Evolutionary conservation across 176 grass and related monocot genomes (phyloP), one percentile per base, ranked within the genome.

Genomic region (Guadua angustifolia): DNA sequence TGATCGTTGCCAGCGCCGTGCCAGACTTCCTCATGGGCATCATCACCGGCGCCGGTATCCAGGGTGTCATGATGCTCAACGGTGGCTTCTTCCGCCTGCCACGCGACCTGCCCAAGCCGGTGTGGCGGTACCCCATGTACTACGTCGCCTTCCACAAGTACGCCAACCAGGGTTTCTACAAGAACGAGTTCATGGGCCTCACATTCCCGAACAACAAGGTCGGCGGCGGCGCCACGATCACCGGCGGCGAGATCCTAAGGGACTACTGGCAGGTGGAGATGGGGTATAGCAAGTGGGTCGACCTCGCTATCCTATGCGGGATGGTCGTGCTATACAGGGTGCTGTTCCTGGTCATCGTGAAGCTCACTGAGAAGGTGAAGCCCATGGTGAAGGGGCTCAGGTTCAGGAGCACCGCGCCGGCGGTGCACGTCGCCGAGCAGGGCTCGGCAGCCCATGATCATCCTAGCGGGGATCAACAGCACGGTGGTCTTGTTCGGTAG

Each of bases 21-120:
- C 95, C 93, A 0, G 92, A 98, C 56, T 98, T 98, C 75, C 88
- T 98, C 78, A 98, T 95, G 95, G 95, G 95, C 32, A 98, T 98
- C 61, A 98, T 98, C 76, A 95, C 90, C 36, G 95, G 95, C 7
- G 95, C 92, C 6, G 95, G 92, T 40, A 90, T 97, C 66, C 90
- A 94, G 74, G 95, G 95, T 17, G 90, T 94, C 75, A 94, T 97
- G 95, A 97, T 97, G 88, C 90, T 97, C 78, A 84, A 80, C 45
- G 92, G 95, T 6, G 95, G 95, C 45, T 97, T 97, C 85, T 97
- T 97, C 71, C 85, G 95, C 56, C 88, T 92, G 7, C 92, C 92
- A 6, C 12, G 86, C 18, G 95, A 93, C 71, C 85, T 97, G 0
- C 95, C 95, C 3, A 90, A 75, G 25, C 90, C 92, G 0, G 65